Conservation (phyloP, 208 protist genomes). For the Leishmania arabica region DNA sequence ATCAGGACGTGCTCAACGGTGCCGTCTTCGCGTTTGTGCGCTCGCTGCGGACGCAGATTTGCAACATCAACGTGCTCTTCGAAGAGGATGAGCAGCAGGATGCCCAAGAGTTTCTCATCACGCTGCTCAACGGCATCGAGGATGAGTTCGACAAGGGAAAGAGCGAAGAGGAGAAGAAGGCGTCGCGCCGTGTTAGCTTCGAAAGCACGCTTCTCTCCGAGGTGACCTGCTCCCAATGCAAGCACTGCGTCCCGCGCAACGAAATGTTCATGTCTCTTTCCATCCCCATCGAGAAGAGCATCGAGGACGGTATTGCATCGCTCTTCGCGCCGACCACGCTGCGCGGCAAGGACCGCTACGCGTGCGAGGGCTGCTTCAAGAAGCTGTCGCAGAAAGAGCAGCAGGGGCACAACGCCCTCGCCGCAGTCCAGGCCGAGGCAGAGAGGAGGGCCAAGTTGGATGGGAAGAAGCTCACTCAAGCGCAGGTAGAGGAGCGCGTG, state of each 20-base stretch:
- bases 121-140: constrained; percentile 80
- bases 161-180: constrained; percentile 54
- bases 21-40: constrained; percentile 48
- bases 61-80: constrained; percentile 58
- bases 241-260: constrained; percentile 41
- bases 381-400: constrained; percentile 51
- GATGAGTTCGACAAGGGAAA: constrained; percentile 85
- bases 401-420: constrained; percentile 62
- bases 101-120: constrained; percentile 87
- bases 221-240: constrained; percentile 64
- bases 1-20: constrained; percentile 53
- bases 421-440: constrained; percentile 38
- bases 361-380: constrained; percentile 86
- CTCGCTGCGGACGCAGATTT: constrained; percentile 50
- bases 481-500: constrained; percentile 32
- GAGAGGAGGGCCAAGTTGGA: constrained; percentile 26
- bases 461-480: constrained; percentile 32
- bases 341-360: constrained; percentile 71
- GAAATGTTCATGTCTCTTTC: constrained; percentile 91
- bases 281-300: constrained; percentile 66
- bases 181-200: constrained; percentile 58
- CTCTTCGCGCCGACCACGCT: constrained; percentile 55
- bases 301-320: constrained; percentile 54
- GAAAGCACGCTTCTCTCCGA: constrained; percentile 65
- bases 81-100: constrained; percentile 87